Evolutionary conservation across 495 filamentous ascomycete genomes (phyloP).

Genomic region (Penicillium flavigenum): DNA sequence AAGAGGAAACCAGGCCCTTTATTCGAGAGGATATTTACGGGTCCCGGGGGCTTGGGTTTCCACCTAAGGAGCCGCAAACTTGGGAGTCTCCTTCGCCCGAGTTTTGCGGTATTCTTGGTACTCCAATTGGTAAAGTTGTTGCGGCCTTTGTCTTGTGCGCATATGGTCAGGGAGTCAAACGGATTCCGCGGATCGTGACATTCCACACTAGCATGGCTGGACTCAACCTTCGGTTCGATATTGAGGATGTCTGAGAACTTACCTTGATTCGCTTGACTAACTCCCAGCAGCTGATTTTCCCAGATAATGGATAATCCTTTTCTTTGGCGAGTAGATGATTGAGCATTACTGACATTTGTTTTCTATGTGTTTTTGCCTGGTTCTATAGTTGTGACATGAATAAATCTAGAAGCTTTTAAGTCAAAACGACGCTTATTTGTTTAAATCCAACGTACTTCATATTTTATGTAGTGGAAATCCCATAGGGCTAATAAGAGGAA

Average conservation of each 20-base stretch:
- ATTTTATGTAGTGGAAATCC: background rate
- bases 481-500: background rate
- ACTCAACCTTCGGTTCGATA: slow-evolving; percentile 8
- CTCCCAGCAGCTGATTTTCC: background rate
- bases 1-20: background rate
- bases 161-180: slow-evolving; percentile 9
- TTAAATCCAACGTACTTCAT: background rate
- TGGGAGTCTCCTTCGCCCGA: slow-evolving; percentile 4
- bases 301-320: background rate
- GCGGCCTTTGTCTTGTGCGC: slow-evolving; percentile 5
- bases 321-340: background rate
- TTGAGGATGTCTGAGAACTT: slow-evolving; percentile 1
- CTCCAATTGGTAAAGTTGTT: slow-evolving; percentile 11
- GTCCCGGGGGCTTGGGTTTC: background rate
- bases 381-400: background rate
- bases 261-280: background rate
- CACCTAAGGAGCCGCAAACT: background rate
- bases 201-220: background rate
- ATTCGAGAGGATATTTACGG: background rate
- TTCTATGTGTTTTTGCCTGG: background rate
- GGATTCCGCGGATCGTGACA: slow-evolving; percentile 2
- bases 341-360: background rate
- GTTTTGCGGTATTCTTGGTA: slow-evolving; percentile 10
- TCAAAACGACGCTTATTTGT: background rate
- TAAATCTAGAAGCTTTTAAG: background rate